Base-by-base conservation (phyloP, 768 basidiomycete genomes). In the Russula sp. region DNA sequence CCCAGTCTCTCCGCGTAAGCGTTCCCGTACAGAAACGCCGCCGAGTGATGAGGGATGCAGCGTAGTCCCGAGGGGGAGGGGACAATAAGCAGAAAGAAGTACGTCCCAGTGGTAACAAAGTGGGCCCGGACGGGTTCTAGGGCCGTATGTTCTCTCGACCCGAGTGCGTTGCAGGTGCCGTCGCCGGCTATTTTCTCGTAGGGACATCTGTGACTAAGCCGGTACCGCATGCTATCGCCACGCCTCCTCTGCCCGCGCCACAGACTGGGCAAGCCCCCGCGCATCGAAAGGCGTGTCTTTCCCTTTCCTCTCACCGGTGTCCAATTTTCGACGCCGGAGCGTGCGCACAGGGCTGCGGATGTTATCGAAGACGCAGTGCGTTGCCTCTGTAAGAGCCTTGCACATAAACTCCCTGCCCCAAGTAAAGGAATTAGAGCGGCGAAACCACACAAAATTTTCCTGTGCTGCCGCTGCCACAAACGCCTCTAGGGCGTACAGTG, bases 121-220 rank as follows among this genome's bases (percentile, higher is more conserved):
- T 91, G 54, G 75, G 77, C 0, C 69, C 82, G 42, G 88, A 88
- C 45, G 95, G 96, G 71, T 99, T 95, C 74, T 99, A 96, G 95
- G 94, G 97, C 74, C 83, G 94, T 16, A 94, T 99, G 89, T 92
- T 88, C 45, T 96, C 90, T 74, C 82, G 97, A 31, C 96, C 98
- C 71, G 97, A 99, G 74, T 98, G 96, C 71, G 82, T 89, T 50
- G 82, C 87, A 39, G 94, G 95, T 2, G 89, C 91, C 2, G 83
- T 96, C 16, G 97, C 94, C 3, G 96, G 91, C 0, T 99, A 98
- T 77, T 98, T 98, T 72, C 82, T 84, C n/a, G 68, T 89, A 66
- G 78, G 82, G 35, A 75, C 79, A 66, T 77, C 79, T 53, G 67
- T 71, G 34, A 68, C 75, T 35, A 64, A 65, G 44, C 63, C 27